A percentile compares a stretch with the other conserved stretches of the same genome.
phyloP scores from a whole-genome alignment of 2,329 filamentous ascomycete genomes.

The Botrytis elliptica region DNA sequence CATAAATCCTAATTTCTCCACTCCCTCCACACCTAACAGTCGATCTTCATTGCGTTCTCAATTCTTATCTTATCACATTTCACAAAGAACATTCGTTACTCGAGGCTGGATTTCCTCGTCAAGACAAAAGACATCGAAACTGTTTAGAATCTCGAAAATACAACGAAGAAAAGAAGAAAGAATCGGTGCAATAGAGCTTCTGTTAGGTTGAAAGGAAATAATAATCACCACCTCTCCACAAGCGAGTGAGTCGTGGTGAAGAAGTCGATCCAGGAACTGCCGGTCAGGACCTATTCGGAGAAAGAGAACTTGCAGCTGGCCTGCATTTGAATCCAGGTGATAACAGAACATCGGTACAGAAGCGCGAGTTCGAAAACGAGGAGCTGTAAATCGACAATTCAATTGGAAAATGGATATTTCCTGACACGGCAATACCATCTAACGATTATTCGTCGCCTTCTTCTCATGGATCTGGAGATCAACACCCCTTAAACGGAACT shows the following conservation, averaged over 20 bases:
- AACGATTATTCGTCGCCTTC: background rate
- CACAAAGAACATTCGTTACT: slow-evolving; percentile 6
- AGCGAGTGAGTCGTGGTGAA: slow-evolving; percentile 7
- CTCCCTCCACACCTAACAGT: background rate
- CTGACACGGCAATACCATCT: slow-evolving; percentile 13
- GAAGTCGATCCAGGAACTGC: slow-evolving; percentile 10
- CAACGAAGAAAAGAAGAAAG: background rate
- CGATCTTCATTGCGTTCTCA: slow-evolving; percentile 8
- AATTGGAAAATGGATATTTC: slow-evolving; percentile 12
- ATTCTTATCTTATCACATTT: background rate
- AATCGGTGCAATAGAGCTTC: background rate
- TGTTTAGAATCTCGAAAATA: background rate
- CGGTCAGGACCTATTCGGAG: background rate
- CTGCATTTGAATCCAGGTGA: background rate
- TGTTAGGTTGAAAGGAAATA: background rate
- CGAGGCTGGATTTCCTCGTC: slow-evolving; percentile 20
- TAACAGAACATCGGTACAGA: background rate
- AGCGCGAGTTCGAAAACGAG: background rate
- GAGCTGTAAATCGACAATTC: background rate
- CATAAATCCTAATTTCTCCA: slow-evolving; percentile 14
- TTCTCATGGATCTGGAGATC: slow-evolving; percentile 13
- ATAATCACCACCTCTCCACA: background rate
- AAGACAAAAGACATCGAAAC: slow-evolving; percentile 7
- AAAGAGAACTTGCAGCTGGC: background rate
- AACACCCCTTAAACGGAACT: background rate